Evolutionary conservation across 352 stramenopile genomes (phyloP), one percentile per base, ranked within the genome.

Genomic region (Thraustochytrium striatum): DNA sequence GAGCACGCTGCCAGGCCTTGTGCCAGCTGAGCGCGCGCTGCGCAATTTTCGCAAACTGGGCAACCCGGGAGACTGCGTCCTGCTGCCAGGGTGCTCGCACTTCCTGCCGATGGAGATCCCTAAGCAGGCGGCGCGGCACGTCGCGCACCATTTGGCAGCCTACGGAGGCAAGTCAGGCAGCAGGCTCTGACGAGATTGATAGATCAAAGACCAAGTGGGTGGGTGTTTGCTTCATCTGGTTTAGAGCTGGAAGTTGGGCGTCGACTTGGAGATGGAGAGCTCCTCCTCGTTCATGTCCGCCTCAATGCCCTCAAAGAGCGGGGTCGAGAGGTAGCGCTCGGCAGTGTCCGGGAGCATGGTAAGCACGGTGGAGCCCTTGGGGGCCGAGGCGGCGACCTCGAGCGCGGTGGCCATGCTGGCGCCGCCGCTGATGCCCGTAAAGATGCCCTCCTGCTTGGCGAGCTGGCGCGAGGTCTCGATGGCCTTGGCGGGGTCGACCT

Each of bases 201-300:
- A n/a, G n/a, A n/a, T n/a, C n/a, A n/a, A n/a, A n/a, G n/a, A n/a
- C n/a, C n/a, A n/a, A n/a, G n/a, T n/a, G n/a, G n/a, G n/a, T n/a
- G n/a, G n/a, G n/a, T n/a, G n/a, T n/a, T n/a, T n/a, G n/a, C n/a
- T 55, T 55, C 25, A 55, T 25, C 25, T 55, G 16, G 16, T 16
- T 55, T 55, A 58, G 19, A 80, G 58, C 1, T 75, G 70, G 82
- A 84, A 85, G 50, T 44, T 68, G 2, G 84, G 82, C 25, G 85
- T 88, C 7, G 84, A 88, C 38, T 82, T 68, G 1, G 86, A 84
- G 61, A 91, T 85, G 43, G 83, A 78, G 41, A 85, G 50, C 82
- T 91, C 87, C 57, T 88, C 87, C 30, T 85, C 85, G 38, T 82
- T 89, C 87, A 91, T 91, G 55, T 91, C 87, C 25, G 84, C 86